phyloP scores from a whole-genome alignment of 306 rosid genomes.

The Pueraria montana region DNA sequence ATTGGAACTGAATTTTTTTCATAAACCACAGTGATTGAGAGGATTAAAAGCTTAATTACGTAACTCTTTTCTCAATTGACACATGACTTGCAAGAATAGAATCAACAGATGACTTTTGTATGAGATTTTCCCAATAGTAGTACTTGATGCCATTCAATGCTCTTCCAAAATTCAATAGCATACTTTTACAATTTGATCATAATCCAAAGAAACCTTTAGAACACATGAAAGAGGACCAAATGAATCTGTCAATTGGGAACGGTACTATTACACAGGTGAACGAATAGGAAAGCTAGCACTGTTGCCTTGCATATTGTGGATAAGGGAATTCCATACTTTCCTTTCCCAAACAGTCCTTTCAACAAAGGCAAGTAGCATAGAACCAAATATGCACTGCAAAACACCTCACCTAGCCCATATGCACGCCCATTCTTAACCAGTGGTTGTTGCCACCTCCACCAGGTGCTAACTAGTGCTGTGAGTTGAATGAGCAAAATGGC shows the following conservation, averaged over 20 bases:
- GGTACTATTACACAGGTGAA: conserved; percentile 31
- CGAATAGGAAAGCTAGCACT: conserved; percentile 54
- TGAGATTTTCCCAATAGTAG: neutral
- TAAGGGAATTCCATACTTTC: conserved; percentile 72
- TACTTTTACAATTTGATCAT: neutral
- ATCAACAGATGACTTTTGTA: neutral
- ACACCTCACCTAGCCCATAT: conserved; percentile 60
- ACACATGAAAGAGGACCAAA: neutral
- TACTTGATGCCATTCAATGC: neutral
- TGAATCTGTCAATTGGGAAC: conserved; percentile 14
- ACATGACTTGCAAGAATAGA: neutral
- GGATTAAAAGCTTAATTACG: neutral
- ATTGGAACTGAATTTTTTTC: too few relatives aligned
- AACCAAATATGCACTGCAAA: conserved; percentile 59
- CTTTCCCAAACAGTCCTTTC: conserved; percentile 66
- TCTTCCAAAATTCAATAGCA: conserved; percentile 18
- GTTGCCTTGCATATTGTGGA: conserved; percentile 60
- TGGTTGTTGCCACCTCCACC: conserved; percentile 36
- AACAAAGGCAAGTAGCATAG: conserved; percentile 64
- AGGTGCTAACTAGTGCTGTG: conserved; percentile 44
- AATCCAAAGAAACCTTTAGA: conserved; percentile 1
- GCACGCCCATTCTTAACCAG: conserved; percentile 21
- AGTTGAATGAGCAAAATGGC: conserved; percentile 66
- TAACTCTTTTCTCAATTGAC: neutral
- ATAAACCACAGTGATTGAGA: too few relatives aligned